Evolutionary conservation across 164 flowering plant genomes (phyloP), one percentile per base, ranked within the genome.

Genomic region (Nymphaea colorata): DNA sequence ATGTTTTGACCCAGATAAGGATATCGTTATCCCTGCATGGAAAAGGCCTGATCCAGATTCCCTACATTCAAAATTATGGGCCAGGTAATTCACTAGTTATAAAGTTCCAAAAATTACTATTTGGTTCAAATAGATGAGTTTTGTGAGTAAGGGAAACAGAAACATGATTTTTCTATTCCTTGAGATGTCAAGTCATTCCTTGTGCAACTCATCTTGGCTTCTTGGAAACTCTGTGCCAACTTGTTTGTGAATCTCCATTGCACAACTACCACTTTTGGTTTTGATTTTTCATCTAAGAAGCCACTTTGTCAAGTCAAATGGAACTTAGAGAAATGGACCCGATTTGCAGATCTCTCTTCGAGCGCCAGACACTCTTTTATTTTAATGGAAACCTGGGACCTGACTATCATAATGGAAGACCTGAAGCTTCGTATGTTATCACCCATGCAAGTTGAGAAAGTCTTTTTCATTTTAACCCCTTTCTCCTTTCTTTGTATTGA

Each of bases 11-110:
- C 96, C 96, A 43, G 78, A 73, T 45, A 94, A 94, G 82, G 99
- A 94, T 81, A 88, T 94, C 59, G 99, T 91, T 44, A 86, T 94
- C 76, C 98, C 99, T 75, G 96, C 99, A 36, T 94, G 99, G 97
- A 94, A 94, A 77, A 67, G 44, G 17, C 99, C 97, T 59, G 87
- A 87, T 77, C 83, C 71, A 7, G 53, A 41, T 64, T 66, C 88
- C 62, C 73, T 91, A 44, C 76, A 66, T 44, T 70, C 68, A 61
- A 90, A 85, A 75, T 72, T 83, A 61, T 87, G 96, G 97, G 78
- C 90, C 44, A 83, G 95, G 99, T 87, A 75, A 67, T 61, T 73
- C 15, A 2, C 5, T 45, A 5, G 53, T 45, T 5, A 45, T 45
- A 45, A 45, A 69, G 55, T 65, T 12, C 12, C 62, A 8, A 42